Evolutionary conservation across 2,329 filamentous ascomycete genomes (phyloP), one percentile per base, ranked within the genome.

Genomic region (Penicillium glabrum): DNA sequence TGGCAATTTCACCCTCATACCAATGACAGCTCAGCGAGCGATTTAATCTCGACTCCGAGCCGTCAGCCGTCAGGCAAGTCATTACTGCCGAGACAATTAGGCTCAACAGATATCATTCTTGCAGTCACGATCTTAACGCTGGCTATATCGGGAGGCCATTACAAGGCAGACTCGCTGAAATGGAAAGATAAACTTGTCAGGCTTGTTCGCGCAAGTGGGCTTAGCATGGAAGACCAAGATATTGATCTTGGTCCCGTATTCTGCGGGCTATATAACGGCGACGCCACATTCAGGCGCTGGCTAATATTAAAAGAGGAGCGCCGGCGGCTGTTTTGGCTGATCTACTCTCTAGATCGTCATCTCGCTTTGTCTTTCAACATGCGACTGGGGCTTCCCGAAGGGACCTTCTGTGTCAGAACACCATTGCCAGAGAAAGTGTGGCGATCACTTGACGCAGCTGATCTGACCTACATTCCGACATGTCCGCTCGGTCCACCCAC

Each of bases 341-440:
- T 81, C 0, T 82, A 79, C 57, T 73, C 75, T 24, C 67, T 81
- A 6, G 80, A 82, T 56, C 69, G 80, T 10, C 80, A 82, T 57
- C 61, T 82, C 10, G 75, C 77, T 0, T 67, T 82, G 16, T 81
- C 77, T 5, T 81, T 79, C 60, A 82, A 82, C 59, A 68, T 71
- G 2, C 69, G 73, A 3, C 66, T 82, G 4, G 69, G 71, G 21
- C 75, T 83, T 39, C 76, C 76, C 0, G 80, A 83, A 46, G 75
- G 75, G 4, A 78, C 79, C 54, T 81, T 79, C 54, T 60, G 62
- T 31, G 63, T 67, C 5, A 59, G 62, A 5, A 54, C 70, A 11
- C 77, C 78, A 3, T 58, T 80, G 5, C 73, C 78, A 0, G 78
- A 80, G 52, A 62, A 61, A 14, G 54, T 76, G 0, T 80, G 77